Percentiles rank a stretch among this genome's conserved stretches.
phyloP scores from a whole-genome alignment of 306 rosid genomes.

The Prunus fruticosa region DNA sequence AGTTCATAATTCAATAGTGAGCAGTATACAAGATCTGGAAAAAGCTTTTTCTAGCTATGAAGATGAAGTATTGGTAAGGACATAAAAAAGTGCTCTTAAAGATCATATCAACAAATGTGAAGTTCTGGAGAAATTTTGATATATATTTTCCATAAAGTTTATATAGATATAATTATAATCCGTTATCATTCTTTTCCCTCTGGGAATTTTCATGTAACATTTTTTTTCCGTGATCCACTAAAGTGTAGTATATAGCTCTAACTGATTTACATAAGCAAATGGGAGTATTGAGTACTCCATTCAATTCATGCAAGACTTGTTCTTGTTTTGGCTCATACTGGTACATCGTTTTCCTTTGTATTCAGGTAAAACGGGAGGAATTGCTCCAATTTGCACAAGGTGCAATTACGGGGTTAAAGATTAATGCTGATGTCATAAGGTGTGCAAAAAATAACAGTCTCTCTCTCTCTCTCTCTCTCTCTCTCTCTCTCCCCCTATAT shows the following conservation, averaged over 20 bases:
- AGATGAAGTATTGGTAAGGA: conserved; percentile 92
- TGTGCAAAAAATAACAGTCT: conserved; percentile 32
- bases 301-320: neutral
- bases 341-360: neutral
- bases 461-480: conserved; percentile 18
- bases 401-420: conserved; percentile 90
- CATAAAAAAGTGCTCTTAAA: neutral
- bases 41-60: conserved; percentile 69
- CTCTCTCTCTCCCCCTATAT: neutral
- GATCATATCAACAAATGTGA: conserved; percentile 6
- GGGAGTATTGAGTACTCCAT: neutral
- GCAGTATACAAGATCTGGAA: conserved; percentile 96
- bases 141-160: neutral
- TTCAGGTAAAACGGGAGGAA: conserved; percentile 96
- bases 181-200: neutral
- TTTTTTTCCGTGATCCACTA: neutral
- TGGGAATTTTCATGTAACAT: neutral
- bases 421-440: conserved; percentile 74
- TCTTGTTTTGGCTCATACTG: neutral
- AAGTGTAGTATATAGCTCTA: neutral
- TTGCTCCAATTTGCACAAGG: conserved; percentile 97
- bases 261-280: too few relatives aligned
- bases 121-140: neutral
- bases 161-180: neutral
- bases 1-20: conserved; percentile 87